phyloP scores from a whole-genome alignment of 345 rosid genomes.

The Crucihimalaya himalaica region DNA sequence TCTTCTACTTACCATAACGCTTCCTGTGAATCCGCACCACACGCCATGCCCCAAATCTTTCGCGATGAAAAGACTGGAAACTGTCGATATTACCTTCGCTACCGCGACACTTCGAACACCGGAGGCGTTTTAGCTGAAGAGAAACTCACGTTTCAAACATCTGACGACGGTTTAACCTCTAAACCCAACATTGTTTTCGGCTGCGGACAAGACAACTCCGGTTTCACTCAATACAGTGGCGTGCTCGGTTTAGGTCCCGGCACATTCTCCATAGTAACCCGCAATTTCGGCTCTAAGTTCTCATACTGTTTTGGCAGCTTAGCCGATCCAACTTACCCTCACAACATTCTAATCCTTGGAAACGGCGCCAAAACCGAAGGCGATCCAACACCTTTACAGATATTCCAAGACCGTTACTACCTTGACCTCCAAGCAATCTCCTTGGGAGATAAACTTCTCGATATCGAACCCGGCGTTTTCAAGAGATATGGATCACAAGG shows the following conservation, averaged over 20 bases:
- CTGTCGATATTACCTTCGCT: conserved; percentile 24
- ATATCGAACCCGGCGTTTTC: conserved; percentile 28
- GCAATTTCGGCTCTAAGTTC: conserved; percentile 32
- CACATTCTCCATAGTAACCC: conserved; percentile 37
- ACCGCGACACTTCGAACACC: conserved; percentile 32
- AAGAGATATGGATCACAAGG: conserved; percentile 27
- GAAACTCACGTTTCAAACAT: conserved; percentile 37
- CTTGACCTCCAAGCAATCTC: conserved; percentile 41
- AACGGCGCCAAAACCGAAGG: conserved; percentile 30
- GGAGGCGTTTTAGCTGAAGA: conserved; percentile 33
- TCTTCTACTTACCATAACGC: conserved; percentile 39
- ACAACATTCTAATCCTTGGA: conserved; percentile 36
- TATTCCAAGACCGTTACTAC: conserved; percentile 37
- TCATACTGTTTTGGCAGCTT: conserved; percentile 37
- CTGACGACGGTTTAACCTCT: conserved; percentile 33
- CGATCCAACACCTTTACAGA: conserved; percentile 28
- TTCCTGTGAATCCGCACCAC: conserved; percentile 30
- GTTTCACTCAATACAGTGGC: conserved; percentile 28
- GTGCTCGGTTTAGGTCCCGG: conserved; percentile 43
- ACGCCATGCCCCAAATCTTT: conserved; percentile 27
- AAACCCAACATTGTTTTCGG: conserved; percentile 15
- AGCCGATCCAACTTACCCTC: conserved; percentile 13
- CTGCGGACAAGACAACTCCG: conserved; percentile 39
- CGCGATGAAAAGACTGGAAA: conserved; percentile 21
- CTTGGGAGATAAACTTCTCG: conserved; percentile 32